Conservation (phyloP, 176 grass and related monocot species). For the Bolboschoenus planiculmis region DNA sequence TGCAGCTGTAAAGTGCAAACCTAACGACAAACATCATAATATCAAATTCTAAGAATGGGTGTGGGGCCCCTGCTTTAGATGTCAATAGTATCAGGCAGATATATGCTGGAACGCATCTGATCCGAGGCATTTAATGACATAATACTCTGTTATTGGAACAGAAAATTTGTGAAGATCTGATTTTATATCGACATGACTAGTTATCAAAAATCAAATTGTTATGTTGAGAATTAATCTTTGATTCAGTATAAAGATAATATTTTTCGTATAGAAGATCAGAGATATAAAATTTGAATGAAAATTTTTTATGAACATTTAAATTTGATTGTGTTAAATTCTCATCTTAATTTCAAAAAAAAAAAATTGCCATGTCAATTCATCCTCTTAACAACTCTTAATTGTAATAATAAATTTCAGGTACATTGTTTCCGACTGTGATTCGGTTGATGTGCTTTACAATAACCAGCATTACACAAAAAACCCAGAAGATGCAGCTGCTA, state of each 20-base stretch:
- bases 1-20: slow-evolving; percentile 26
- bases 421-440: slow-evolving; percentile 87
- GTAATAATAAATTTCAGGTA: slow-evolving; percentile 36
- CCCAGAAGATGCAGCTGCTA: slow-evolving; percentile 78
- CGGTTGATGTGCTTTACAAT: slow-evolving; percentile 78
- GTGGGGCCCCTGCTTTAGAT: slow-evolving; percentile 1
- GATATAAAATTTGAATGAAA: too few species aligned
- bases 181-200: neutral
- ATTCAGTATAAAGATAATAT: too few species aligned
- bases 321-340: too few species aligned
- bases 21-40: slow-evolving; percentile 13
- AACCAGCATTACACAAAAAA: slow-evolving; percentile 82
- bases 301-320: too few species aligned
- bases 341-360: too few species aligned
- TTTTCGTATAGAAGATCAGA: too few species aligned
- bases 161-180: neutral
- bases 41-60: slow-evolving; percentile 1
- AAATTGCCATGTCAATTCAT: neutral
- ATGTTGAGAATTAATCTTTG: too few species aligned
- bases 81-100: neutral
- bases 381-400: neutral
- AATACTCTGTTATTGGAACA: neutral
- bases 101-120: neutral
- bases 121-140: neutral
- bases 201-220: slow-evolving; percentile 4